A percentile compares a stretch with the other conserved stretches of the same genome.
phyloP scores from a whole-genome alignment of 2,329 filamentous ascomycete species.

The Emergomyces africanus region DNA sequence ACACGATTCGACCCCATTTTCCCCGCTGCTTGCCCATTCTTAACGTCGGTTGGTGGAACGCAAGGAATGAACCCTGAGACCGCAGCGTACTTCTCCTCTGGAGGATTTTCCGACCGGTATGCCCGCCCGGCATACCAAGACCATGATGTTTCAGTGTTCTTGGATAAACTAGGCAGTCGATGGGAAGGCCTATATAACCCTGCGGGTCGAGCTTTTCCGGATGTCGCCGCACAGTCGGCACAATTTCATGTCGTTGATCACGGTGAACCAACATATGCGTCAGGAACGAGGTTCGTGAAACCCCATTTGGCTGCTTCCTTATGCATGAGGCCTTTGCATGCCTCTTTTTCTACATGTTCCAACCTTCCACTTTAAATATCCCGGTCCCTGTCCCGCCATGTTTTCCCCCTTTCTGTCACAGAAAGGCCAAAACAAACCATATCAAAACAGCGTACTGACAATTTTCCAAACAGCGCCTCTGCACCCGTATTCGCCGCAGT shows the following conservation, averaged over 20 bases:
- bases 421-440: no score
- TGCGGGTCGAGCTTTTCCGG: conserved; percentile 48
- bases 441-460: conserved; percentile 10
- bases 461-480: conserved; percentile 36
- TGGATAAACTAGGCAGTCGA: conserved; percentile 27
- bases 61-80: conserved; percentile 40
- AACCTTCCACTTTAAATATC: not conserved
- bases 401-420: not conserved
- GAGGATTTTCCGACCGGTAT: conserved; percentile 39
- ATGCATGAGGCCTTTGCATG: no score
- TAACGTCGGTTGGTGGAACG: conserved; percentile 51
- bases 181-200: conserved; percentile 37
- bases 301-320: not conserved
- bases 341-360: not conserved
- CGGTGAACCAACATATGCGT: conserved; percentile 25
- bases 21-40: conserved; percentile 47
- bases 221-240: conserved; percentile 45
- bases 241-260: conserved; percentile 29
- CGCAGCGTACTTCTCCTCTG: conserved; percentile 40
- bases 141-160: conserved; percentile 32
- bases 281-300: conserved; percentile 32
- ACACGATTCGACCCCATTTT: conserved; percentile 42
- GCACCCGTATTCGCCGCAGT: conserved; percentile 52
- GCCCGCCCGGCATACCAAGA: conserved; percentile 35
- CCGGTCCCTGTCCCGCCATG: no score